Evolutionary conservation across 1,139 yeast genomes (phyloP), one percentile per base, ranked within the genome.

Genomic region (Barnettozyma hawaiiensis): DNA sequence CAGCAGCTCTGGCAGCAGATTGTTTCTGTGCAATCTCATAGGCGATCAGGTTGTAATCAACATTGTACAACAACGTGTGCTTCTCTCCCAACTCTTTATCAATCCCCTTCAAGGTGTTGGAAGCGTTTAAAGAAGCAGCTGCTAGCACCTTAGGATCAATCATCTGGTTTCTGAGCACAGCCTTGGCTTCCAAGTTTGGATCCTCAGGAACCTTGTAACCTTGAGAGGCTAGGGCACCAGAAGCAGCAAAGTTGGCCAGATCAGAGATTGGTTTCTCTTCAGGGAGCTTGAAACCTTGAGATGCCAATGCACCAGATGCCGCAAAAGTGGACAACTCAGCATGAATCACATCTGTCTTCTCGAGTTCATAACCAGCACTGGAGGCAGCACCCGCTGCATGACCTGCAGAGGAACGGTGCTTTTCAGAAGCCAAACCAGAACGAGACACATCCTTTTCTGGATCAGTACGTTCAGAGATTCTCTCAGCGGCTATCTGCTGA

Each of bases 21-120:
- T 56, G 58, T 54, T 75, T 74, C 59, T 84, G 85, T 3, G 96
- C 97, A 53, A 84, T 66, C 36, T 70, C 69, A 18, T 69, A 61
- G 7, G 81, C 82, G 32, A 82, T 75, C 35, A 62, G 67, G 54
- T 68, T 68, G 50, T 60, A 67, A 1, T 59, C 65, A 7, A 60
- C 61, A 45, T 67, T 67, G n/a, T 54, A 52, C 49, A 58, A 61
- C 27, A 65, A 52, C 9, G 40, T 19, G 49, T 64, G 61, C 42
- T 57, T 58, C 42, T 66, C 65, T 36, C 61, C 59, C 32, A 65
- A 58, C 39, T 61, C 51, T 46, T 66, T 62, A 48, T 72, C 75
- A 48, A 75, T 67, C 2, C 51, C 47, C 43, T 52, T 52, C 51
- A 83, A 64, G 37, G 83, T 68, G 37, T 65, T 67, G 41, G 71